Evolutionary conservation across 345 rosid genomes (phyloP), one percentile per base, ranked within the genome.

Genomic region (Clarkia xantiana): DNA sequence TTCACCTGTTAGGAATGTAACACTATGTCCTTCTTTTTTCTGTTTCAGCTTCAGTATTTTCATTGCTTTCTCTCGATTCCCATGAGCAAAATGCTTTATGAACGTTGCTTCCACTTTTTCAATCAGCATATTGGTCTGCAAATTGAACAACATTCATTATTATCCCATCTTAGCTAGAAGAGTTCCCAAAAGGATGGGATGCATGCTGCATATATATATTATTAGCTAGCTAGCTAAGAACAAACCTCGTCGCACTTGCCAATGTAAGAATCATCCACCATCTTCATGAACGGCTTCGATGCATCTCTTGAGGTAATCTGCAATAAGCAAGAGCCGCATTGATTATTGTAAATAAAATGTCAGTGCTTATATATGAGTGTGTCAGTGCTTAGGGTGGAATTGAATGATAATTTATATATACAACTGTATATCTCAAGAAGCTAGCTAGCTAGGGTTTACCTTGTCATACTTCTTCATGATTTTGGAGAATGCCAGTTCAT

Each of bases 401-500:
- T n/a, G n/a, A n/a, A n/a, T n/a, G n/a, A n/a, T n/a, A n/a, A n/a
- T n/a, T n/a, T n/a, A n/a, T n/a, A n/a, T n/a, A n/a, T n/a, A n/a
- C n/a, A n/a, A n/a, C n/a, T n/a, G n/a, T n/a, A n/a, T n/a, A n/a
- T n/a, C n/a, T n/a, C n/a, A n/a, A n/a, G n/a, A n/a, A n/a, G n/a
- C n/a, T n/a, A n/a, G n/a, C n/a, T n/a, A 12, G 25, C 5, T 11
- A 29, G 38, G 4, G 38, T 14, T 9, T 52, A 86, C 94, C 85
- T 88, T 84, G 53, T 84, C 94, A 57, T 88, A 81, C 67, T 84
- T 88, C 76, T 84, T 88, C 81, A 84, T 66, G 55, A 88, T 81
- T 71, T 84, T 84, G 55, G 84, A 79, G 46, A 81, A 71, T 0
- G 94, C 94, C 66, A 81, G 47, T 42, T 72, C 76, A 61, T 84